phyloP scores from a whole-genome alignment of 2,329 filamentous ascomycete genomes.

The Colletotrichum sp. region DNA sequence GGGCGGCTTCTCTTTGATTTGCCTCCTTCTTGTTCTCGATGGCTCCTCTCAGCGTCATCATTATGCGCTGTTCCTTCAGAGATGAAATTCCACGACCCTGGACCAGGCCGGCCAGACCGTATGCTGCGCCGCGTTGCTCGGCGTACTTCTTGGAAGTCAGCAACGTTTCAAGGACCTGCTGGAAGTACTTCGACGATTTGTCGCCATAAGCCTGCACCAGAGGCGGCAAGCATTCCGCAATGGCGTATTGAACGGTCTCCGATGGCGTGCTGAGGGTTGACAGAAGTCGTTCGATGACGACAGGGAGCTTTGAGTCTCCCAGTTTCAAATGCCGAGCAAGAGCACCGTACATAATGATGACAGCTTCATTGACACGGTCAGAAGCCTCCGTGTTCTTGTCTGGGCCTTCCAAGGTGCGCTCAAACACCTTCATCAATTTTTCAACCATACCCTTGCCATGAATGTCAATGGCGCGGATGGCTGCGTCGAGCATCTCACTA shows the following conservation, averaged over 20 bases:
- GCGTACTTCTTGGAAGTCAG: conserved; percentile 90
- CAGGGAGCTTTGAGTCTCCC: conserved; percentile 86
- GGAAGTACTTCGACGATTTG: conserved; percentile 79
- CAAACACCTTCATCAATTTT: conserved; percentile 89
- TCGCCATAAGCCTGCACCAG: conserved; percentile 82
- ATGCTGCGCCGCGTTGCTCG: conserved; percentile 89
- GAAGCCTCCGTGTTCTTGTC: conserved; percentile 81
- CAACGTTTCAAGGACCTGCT: conserved; percentile 81
- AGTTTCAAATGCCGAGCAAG: conserved; percentile 84
- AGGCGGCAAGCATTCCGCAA: conserved; percentile 91
- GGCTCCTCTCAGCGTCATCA: conserved; percentile 79
- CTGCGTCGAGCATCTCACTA: conserved; percentile 90
- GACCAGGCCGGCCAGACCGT: conserved; percentile 90
- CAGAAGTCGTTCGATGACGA: conserved; percentile 85
- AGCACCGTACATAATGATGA: conserved; percentile 96
- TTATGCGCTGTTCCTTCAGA: conserved; percentile 83
- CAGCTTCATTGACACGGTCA: conserved; percentile 93
- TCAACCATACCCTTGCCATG: conserved; percentile 86
- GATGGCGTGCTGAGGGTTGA: conserved; percentile 92
- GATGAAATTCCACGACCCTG: conserved; percentile 84
- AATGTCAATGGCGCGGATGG: conserved; percentile 78
- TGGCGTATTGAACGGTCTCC: conserved; percentile 95
- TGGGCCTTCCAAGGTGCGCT: conserved; percentile 83
- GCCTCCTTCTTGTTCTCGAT: conserved; percentile 95
- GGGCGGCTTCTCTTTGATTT: conserved; percentile 85